Conservation (phyloP, 306 rosid genomes). For the Pueraria montana region DNA sequence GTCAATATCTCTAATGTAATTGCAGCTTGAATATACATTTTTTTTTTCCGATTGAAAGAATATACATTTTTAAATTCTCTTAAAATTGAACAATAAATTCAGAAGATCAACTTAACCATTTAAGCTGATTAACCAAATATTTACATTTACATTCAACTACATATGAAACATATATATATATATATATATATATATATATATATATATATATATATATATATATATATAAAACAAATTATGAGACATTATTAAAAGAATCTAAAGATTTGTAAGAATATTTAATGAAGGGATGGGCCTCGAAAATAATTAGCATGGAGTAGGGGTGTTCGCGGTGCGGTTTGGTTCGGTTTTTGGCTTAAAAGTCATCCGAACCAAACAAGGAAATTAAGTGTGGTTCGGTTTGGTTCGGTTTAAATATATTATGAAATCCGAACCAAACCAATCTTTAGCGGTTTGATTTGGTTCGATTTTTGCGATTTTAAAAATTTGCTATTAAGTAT, state of each 20-base stretch:
- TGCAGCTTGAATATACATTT: neutral
- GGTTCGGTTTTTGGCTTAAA: no score
- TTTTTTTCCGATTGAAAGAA: neutral
- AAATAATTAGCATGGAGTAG: neutral
- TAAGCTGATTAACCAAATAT: neutral
- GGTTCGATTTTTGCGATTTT: no score
- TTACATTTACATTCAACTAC: neutral
- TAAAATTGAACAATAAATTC: neutral
- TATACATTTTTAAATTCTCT: neutral
- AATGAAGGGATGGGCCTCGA: neutral
- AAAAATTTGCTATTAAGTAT: no score
- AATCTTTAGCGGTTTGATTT: no score
- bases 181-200: neutral
- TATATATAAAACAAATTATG: neutral
- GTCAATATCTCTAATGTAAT: neutral
- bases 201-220: neutral
- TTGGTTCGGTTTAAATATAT: no score
- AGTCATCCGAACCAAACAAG: no score
- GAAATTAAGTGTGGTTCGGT: no score
- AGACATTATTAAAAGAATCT: neutral
- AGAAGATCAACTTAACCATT: neutral
- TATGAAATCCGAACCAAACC: no score
- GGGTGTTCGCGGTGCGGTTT: no score
- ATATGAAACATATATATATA: neutral
- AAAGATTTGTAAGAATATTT: neutral